phyloP scores from a whole-genome alignment of 345 rosid species.

The Rhizophora apiculata region DNA sequence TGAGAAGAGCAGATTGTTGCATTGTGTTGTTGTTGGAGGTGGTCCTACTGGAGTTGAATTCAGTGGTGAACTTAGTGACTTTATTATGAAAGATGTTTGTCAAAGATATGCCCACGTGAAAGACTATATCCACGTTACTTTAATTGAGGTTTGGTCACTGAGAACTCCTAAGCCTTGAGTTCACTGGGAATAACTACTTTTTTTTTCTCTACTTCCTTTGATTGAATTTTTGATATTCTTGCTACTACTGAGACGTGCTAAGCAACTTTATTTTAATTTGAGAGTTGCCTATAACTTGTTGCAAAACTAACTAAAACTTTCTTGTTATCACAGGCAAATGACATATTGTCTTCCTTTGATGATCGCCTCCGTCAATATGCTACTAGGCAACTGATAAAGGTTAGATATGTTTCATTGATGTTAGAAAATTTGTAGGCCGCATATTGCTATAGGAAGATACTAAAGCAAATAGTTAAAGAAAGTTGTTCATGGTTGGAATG shows the following conservation, averaged over 20 bases:
- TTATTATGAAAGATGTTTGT: conserved; percentile 78
- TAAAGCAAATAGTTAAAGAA: neutral
- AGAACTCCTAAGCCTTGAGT: conserved; percentile 1
- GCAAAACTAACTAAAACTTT: conserved; percentile 4
- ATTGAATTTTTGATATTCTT: neutral
- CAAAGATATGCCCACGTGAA: conserved; percentile 84
- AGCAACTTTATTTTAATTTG: conserved; percentile 5
- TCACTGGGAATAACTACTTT: neutral
- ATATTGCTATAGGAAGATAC: no score
- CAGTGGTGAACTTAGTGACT: conserved; percentile 96
- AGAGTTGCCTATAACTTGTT: neutral
- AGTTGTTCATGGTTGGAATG: neutral
- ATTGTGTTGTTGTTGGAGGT: conserved; percentile 96
- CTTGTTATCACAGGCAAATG: conserved; percentile 60
- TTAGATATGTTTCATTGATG: conserved; percentile 21
- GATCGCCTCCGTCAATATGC: conserved; percentile 92
- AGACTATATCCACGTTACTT: conserved; percentile 78
- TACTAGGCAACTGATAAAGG: conserved; percentile 84
- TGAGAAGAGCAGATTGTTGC: conserved; percentile 78
- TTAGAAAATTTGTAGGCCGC: neutral
- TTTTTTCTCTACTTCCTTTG: conserved; percentile 1
- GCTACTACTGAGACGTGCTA: neutral
- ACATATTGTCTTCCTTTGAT: conserved; percentile 89
- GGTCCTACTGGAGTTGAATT: conserved; percentile 98
- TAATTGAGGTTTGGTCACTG: conserved; percentile 73